Percentiles rank a stretch among this genome's conserved stretches.
Evolutionary conservation across 805 yeast species (phyloP).

Genomic region (Candida railenensis): DNA sequence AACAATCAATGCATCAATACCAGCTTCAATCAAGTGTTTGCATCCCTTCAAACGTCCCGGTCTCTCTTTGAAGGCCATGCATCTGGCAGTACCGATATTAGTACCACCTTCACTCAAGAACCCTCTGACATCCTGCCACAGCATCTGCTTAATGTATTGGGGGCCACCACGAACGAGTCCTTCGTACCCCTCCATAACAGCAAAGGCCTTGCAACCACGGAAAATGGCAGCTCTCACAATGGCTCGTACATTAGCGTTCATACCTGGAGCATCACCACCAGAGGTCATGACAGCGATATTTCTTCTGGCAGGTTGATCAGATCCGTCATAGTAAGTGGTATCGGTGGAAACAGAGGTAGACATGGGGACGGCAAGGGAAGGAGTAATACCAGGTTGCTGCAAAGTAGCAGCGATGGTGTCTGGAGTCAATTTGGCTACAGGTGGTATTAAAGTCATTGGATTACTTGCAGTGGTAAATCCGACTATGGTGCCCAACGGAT

Average conservation of each 20-base stretch:
- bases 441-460: constrained; percentile 53
- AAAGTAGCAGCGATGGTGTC: not conserved
- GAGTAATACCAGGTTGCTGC: not conserved
- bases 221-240: constrained; percentile 90
- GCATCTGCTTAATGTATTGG: constrained; percentile 66
- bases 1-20: constrained; percentile 92
- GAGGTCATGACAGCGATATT: constrained; percentile 95
- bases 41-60: constrained; percentile 83
- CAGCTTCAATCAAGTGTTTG: constrained; percentile 76
- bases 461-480: constrained; percentile 72
- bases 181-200: constrained; percentile 91
- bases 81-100: constrained; percentile 93
- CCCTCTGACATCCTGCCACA: constrained; percentile 95
- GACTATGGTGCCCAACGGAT: constrained; percentile 79
- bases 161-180: constrained; percentile 90
- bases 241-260: constrained; percentile 95
- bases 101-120: constrained; percentile 94
- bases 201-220: constrained; percentile 86
- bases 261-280: constrained; percentile 99
- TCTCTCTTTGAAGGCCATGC: constrained; percentile 80
- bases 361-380: not conserved
- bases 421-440: constrained; percentile 28
- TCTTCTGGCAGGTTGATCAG: constrained; percentile 24
- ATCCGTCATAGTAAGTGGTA: not conserved
- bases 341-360: not conserved